A percentile compares a stretch with the other conserved stretches of the same genome.
Evolutionary conservation across 495 filamentous ascomycete genomes (phyloP).

Genomic region (Glonium stellatum): DNA sequence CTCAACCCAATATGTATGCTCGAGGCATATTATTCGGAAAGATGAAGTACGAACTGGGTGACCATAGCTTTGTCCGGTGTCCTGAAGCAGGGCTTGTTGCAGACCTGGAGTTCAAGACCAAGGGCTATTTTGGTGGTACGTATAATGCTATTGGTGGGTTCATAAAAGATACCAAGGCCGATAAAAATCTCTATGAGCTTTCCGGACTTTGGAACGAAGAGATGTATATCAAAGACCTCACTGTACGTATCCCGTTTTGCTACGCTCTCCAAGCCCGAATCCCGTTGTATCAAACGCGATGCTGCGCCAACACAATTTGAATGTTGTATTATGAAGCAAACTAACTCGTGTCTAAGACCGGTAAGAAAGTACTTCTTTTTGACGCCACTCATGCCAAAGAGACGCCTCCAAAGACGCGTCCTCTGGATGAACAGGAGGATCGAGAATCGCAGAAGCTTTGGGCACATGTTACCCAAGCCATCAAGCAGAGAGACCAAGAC

Average conservation of each 20-base stretch:
- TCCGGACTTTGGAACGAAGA: constrained; percentile 91
- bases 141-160: constrained; percentile 93
- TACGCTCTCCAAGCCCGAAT: neutral
- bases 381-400: constrained; percentile 71
- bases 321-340: neutral
- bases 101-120: constrained; percentile 97
- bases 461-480: constrained; percentile 68
- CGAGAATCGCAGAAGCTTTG: constrained; percentile 87
- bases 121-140: constrained; percentile 92
- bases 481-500: constrained; percentile 79
- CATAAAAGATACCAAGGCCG: constrained; percentile 84
- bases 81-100: constrained; percentile 79
- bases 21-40: constrained; percentile 95
- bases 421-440: constrained; percentile 79
- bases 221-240: constrained; percentile 79
- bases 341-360: constrained; percentile 50
- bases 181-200: constrained; percentile 79
- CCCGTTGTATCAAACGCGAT: neutral
- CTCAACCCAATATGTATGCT: constrained; percentile 99
- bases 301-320: neutral
- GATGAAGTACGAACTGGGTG: constrained; percentile 99
- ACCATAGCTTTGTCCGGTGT: constrained; percentile 91
- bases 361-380: constrained; percentile 83
- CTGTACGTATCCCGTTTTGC: constrained; percentile 45
- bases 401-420: constrained; percentile 65